Conservation (phyloP, 345 rosid species). For the Pseudoturritis turrita region DNA sequence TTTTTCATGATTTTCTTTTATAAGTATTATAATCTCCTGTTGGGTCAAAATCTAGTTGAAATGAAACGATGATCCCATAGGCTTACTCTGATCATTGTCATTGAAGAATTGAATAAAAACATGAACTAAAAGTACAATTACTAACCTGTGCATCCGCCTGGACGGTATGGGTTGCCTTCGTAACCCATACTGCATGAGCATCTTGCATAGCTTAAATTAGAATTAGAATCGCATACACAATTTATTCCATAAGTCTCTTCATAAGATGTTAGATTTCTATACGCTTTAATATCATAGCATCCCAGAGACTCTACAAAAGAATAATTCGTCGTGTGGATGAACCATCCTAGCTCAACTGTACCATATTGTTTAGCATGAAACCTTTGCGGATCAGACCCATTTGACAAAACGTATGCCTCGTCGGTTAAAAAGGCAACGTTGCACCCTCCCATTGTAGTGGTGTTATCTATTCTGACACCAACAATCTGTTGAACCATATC, state of each 20-base stretch:
- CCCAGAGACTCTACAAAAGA: background rate
- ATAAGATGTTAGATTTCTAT: too few species aligned
- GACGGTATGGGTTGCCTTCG: constrained; percentile 29
- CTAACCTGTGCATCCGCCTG: constrained; percentile 27
- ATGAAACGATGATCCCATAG: background rate
- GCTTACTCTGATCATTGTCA: background rate
- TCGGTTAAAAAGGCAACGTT: constrained; percentile 16
- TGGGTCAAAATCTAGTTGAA: too few species aligned
- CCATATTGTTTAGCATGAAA: background rate
- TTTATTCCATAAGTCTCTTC: too few species aligned
- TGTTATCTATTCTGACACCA: background rate
- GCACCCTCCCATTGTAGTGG: background rate
- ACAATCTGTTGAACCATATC: background rate
- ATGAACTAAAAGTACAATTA: background rate
- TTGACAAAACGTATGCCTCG: background rate
- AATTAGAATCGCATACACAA: background rate
- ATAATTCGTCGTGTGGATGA: background rate
- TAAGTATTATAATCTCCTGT: too few species aligned
- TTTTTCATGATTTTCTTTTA: too few species aligned
- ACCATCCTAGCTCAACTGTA: background rate
- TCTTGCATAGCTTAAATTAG: background rate
- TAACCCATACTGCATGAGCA: constrained; percentile 23
- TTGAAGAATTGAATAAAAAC: background rate
- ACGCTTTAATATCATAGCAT: background rate
- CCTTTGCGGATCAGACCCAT: background rate